These are phyloP conservation scores for Penicillium silybi DNA, from an alignment of 495 filamentous ascomycete species.

Conservation along the genomic window DNA sequence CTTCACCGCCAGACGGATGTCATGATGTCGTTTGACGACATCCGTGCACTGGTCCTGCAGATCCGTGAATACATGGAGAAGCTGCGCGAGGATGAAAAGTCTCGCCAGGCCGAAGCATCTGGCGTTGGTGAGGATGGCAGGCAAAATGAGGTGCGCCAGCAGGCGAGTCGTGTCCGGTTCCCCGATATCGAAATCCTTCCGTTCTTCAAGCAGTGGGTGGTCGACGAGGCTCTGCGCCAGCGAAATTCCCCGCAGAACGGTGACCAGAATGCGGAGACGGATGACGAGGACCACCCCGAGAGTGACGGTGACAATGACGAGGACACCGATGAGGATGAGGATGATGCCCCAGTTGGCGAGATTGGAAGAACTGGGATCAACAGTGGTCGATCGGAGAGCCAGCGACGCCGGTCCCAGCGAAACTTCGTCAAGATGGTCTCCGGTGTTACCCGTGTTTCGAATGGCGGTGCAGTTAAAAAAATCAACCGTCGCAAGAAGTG, in stretches of 20 bases:
- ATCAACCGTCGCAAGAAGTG: neutral
- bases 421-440: neutral
- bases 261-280: neutral
- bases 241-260: neutral
- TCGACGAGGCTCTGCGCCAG: constrained; percentile 1
- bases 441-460: neutral
- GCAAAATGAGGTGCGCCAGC: neutral
- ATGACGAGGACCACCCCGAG: neutral
- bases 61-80: constrained; percentile 18
- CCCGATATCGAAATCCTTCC: constrained; percentile 70
- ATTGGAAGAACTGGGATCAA: constrained; percentile 5
- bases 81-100: constrained; percentile 2
- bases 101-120: neutral
- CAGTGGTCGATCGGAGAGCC: constrained; percentile 8
- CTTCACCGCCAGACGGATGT: constrained; percentile 23
- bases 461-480: constrained; percentile 8
- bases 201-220: constrained; percentile 37
- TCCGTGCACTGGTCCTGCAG: constrained; percentile 23
- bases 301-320: neutral
- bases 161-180: constrained; percentile 28
- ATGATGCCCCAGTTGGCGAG: neutral
- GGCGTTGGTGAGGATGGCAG: neutral
- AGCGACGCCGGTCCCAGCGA: constrained; percentile 9
- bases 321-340: neutral
- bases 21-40: constrained; percentile 28